A percentile compares a stretch with the other conserved stretches of the same genome.
Conservation (phyloP, 1,284 basidiomycete genomes). For the Austroboletus novae-zelandiae region DNA sequence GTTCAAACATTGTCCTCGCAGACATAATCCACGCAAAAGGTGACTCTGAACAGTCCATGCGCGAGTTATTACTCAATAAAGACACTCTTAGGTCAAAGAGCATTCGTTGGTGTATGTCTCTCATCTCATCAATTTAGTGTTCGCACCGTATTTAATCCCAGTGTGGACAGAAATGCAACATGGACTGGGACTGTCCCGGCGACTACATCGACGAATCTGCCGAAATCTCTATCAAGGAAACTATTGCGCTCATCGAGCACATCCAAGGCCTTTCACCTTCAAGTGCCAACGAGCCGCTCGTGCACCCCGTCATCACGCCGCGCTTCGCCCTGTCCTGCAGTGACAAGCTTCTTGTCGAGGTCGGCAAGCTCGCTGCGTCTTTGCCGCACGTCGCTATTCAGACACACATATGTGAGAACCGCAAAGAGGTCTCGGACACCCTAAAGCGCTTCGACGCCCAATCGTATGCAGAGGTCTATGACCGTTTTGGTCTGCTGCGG, state of each 20-base stretch:
- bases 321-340: slow-evolving; percentile 94
- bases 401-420: slow-evolving; percentile 91
- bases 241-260: slow-evolving; percentile 62
- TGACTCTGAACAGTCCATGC: slow-evolving; percentile 26
- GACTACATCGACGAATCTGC: slow-evolving; percentile 71
- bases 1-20: slow-evolving; percentile 77
- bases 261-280: slow-evolving; percentile 53
- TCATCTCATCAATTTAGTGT: neutral
- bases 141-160: neutral
- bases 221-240: slow-evolving; percentile 56
- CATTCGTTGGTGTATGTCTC: slow-evolving; percentile 70
- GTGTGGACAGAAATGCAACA: slow-evolving; percentile 79
- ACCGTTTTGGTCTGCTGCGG: slow-evolving; percentile 70
- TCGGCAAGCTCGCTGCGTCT: slow-evolving; percentile 51
- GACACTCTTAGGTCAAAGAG: slow-evolving; percentile 69
- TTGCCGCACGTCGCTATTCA: slow-evolving; percentile 73
- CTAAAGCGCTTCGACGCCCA: slow-evolving; percentile 62
- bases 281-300: slow-evolving; percentile 43
- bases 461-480: slow-evolving; percentile 79
- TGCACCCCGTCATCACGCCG: slow-evolving; percentile 89
- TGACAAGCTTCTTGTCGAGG: slow-evolving; percentile 55
- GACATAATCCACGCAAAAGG: slow-evolving; percentile 67
- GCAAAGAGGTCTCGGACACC: slow-evolving; percentile 67
- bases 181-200: slow-evolving; percentile 72
- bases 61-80: neutral